Evolutionary conservation across 2,329 filamentous ascomycete species (phyloP).

Genomic region (Phialophora macrospora): DNA sequence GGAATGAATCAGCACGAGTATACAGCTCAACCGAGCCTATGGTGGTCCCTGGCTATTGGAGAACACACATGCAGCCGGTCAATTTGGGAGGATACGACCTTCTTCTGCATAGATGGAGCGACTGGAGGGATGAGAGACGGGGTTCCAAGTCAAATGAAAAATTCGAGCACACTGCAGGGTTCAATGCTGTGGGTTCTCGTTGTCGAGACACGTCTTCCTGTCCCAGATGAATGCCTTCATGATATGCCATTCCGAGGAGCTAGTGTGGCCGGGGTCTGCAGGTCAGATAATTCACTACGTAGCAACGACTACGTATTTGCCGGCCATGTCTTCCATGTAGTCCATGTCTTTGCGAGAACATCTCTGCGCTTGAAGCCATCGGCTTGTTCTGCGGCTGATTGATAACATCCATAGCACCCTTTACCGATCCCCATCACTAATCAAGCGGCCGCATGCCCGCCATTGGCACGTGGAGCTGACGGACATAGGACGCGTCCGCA

Average conservation of each 20-base stretch:
- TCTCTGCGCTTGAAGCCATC: not conserved
- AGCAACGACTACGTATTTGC: too few species aligned
- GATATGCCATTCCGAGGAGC: not conserved
- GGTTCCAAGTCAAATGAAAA: not conserved
- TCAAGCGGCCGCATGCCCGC: not conserved
- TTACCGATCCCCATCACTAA: not conserved
- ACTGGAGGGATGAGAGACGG: not conserved
- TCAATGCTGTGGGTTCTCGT: not conserved
- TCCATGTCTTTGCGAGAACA: not conserved
- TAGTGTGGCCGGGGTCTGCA: not conserved
- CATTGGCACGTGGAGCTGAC: too few species aligned
- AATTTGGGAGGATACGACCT: not conserved
- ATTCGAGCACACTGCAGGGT: not conserved
- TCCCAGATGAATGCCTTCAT: not conserved
- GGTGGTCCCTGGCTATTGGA: not conserved
- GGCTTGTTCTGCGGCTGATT: not conserved
- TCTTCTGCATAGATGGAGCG: not conserved
- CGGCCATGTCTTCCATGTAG: too few species aligned
- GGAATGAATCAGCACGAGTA: not conserved
- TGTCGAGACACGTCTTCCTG: not conserved
- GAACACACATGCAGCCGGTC: not conserved
- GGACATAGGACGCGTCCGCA: not conserved
- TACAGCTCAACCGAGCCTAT: not conserved
- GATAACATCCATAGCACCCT: not conserved
- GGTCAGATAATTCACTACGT: not conserved